phyloP scores from a whole-genome alignment of 2,329 filamentous ascomycete species.

The Alternaria sp. region DNA sequence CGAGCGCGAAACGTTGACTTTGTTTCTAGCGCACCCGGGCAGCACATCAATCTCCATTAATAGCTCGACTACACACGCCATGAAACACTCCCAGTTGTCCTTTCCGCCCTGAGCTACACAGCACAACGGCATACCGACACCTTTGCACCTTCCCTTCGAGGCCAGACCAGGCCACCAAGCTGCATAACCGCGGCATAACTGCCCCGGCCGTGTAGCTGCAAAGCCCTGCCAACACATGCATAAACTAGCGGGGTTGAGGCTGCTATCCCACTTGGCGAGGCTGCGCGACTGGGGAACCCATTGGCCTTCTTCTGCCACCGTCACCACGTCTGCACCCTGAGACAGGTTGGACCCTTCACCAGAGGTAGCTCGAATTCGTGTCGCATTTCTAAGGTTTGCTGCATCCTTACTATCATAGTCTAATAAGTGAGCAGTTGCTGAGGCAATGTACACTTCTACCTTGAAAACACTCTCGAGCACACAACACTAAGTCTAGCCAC shows the following conservation, averaged over 20 bases:
- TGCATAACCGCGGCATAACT: slow-evolving; percentile 3
- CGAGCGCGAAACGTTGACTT: slow-evolving; percentile 7
- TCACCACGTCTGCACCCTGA: not conserved
- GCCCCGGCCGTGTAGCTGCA: slow-evolving; percentile 1
- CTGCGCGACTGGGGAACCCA: not conserved
- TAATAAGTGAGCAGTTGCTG: not conserved
- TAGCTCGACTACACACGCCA: not conserved
- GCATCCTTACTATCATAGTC: not conserved
- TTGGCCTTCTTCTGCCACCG: not conserved
- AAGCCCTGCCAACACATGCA: slow-evolving; percentile 14
- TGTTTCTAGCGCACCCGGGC: slow-evolving; percentile 2
- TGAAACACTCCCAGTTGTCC: slow-evolving; percentile 4
- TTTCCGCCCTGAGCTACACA: not conserved
- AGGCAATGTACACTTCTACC: not conserved
- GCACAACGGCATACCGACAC: not conserved
- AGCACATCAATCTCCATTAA: not conserved
- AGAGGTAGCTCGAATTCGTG: not conserved
- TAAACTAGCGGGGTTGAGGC: slow-evolving; percentile 16
- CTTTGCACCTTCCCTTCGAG: slow-evolving; percentile 1
- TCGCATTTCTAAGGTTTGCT: not conserved
- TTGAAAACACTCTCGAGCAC: not conserved
- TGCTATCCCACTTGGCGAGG: slow-evolving; percentile 1
- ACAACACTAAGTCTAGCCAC: not conserved
- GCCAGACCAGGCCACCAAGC: not conserved
- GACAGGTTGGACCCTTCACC: not conserved